These are phyloP conservation scores for Lachnellula cervina DNA, from an alignment of 2,329 filamentous ascomycete genomes.

Conservation along the genomic window DNA sequence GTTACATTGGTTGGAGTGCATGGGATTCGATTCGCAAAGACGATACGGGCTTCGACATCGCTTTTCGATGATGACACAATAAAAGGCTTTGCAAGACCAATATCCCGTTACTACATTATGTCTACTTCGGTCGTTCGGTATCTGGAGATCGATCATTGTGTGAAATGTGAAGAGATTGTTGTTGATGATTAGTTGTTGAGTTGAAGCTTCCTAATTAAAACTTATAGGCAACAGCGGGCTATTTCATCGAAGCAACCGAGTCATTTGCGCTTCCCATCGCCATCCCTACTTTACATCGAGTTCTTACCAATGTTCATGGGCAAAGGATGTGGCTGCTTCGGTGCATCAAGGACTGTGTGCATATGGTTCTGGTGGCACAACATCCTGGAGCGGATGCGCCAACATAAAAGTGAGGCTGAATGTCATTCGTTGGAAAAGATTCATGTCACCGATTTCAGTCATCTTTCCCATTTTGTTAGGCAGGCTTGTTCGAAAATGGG, in stretches of 20 bases:
- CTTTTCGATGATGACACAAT: constrained; percentile 30
- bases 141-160: constrained; percentile 3
- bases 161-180: constrained; percentile 13
- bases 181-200: constrained; percentile 7
- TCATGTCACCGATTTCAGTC: background rate
- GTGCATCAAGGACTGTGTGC: background rate
- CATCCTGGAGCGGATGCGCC: too few species aligned
- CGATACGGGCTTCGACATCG: constrained; percentile 30
- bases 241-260: background rate
- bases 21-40: constrained; percentile 24
- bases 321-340: background rate
- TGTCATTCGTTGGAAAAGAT: background rate
- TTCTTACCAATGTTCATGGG: background rate
- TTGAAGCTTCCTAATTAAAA: constrained; percentile 7
- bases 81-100: constrained; percentile 26
- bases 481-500: constrained; percentile 9
- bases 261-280: background rate
- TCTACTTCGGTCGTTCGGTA: constrained; percentile 12
- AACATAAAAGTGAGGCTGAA: background rate
- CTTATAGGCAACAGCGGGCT: constrained; percentile 10
- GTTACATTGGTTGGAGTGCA: constrained; percentile 32
- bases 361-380: background rate
- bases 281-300: background rate
- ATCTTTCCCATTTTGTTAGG: background rate
- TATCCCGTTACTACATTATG: constrained; percentile 11